A percentile compares a stretch with the other conserved stretches of the same genome.
Evolutionary conservation across 441 rosid species (phyloP).

Genomic region (Pelargonium fulgidum): DNA sequence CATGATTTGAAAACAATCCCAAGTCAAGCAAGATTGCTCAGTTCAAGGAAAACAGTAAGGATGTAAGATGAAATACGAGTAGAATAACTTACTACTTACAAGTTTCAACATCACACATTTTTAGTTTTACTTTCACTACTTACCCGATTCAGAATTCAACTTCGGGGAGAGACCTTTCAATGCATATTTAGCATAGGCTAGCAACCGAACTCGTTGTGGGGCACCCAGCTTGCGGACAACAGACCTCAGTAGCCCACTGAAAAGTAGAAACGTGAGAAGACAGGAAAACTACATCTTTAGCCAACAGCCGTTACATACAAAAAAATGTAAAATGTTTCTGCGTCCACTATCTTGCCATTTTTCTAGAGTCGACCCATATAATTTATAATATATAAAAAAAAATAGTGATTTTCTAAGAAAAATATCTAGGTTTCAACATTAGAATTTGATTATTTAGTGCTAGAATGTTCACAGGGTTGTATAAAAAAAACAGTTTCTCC

Average conservation of each 20-base stretch:
- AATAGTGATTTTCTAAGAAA: no score
- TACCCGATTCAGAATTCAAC: slow-evolving; percentile 39
- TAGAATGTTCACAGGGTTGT: no score
- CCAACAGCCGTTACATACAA: no score
- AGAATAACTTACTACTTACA: neutral
- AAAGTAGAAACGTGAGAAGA: slow-evolving; percentile 1
- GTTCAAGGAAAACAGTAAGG: neutral
- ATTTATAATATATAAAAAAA: neutral
- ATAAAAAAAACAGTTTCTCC: no score
- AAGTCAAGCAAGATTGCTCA: neutral
- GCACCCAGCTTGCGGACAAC: slow-evolving; percentile 50
- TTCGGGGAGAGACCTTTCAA: slow-evolving; percentile 49
- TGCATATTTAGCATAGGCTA: slow-evolving; percentile 62
- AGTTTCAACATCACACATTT: neutral
- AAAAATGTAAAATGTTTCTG: no score
- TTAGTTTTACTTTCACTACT: slow-evolving; percentile 2
- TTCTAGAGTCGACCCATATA: no score
- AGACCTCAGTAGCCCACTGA: slow-evolving; percentile 71
- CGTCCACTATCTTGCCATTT: no score
- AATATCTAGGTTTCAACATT: no score
- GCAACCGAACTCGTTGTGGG: slow-evolving; percentile 50
- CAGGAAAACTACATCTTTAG: slow-evolving; percentile 5
- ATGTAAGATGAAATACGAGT: neutral
- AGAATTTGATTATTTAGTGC: no score
- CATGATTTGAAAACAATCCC: neutral